Evolutionary conservation across 805 yeast species (phyloP), one percentile per base, ranked within the genome.

Genomic region (Cyberlindnera mrakii): DNA sequence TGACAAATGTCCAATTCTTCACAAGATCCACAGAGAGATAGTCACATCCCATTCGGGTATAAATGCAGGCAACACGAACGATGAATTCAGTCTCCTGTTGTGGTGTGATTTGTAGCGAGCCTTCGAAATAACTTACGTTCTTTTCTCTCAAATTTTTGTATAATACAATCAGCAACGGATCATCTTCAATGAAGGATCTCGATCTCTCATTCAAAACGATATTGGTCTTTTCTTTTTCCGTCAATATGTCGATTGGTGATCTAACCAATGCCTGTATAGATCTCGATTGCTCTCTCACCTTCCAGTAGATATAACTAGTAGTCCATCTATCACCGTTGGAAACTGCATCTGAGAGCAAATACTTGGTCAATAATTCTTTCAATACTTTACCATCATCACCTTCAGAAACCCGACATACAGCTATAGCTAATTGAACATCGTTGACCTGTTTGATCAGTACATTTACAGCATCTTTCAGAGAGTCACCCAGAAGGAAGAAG

Each of bases 41-140:
- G 54, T 90, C 95, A 64, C 98, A 90, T 0, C 98, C 98, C 96
- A 90, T 87, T 44, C 95, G 70, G 14, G 78, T 71, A 55, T 88
- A 85, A 47, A 88, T 82, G 31, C 73, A 66, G 7, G 85, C 72
- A 7, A 82, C 82, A 48, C 80, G 76, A 11, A 76, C 54, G 14
- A 89, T 72, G 54, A 82, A 80, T 5, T 71, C 67, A 43, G 75
- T 77, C 54, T 91, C 97, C 5, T 56, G 42, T 10, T 50, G 63
- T 9, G 77, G 60, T 7, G 70, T 67, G 5, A 70, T 52, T 30
- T 56, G 59, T 20, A 67, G 41, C 0, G 81, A 69, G 2, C 81
- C 84, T 43, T 68, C 58, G 36, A 74, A 67, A 43, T 78, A 76
- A 33, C 67, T 70, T 33, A 69, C 49, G 41, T 74, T 74, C 39